These are phyloP conservation scores for Colletotrichum tanaceti DNA, from an alignment of 2,329 filamentous ascomycete genomes.

Conservation along the genomic window DNA sequence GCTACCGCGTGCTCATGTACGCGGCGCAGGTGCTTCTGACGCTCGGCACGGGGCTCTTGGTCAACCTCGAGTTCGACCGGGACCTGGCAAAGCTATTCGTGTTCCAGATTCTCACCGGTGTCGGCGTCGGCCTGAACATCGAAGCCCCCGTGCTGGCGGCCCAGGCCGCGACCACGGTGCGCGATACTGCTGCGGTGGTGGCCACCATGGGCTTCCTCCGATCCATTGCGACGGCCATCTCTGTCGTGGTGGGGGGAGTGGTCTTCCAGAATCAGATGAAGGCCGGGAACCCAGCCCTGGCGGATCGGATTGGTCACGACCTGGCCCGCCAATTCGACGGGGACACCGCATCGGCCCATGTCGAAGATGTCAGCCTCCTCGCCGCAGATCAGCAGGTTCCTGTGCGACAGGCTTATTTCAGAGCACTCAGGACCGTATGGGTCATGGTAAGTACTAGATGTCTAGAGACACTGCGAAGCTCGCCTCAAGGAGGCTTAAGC, in stretches of 20 bases:
- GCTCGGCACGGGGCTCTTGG: conserved; percentile 73
- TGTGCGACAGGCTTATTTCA: conserved; percentile 45
- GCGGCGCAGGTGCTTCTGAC: conserved; percentile 68
- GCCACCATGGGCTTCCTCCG: conserved; percentile 75
- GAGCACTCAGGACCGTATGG: conserved; percentile 46
- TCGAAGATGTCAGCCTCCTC: not conserved
- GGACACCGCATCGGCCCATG: conserved; percentile 55
- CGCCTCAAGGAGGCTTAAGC: not conserved
- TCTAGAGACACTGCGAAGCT: not conserved
- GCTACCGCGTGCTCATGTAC: conserved; percentile 71
- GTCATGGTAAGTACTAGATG: conserved; percentile 44
- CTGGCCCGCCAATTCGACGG: conserved; percentile 66
- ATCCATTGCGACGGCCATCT: conserved; percentile 74
- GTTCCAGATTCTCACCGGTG: conserved; percentile 71
- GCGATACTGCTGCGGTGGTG: conserved; percentile 76
- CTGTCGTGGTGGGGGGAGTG: conserved; percentile 78
- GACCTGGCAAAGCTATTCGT: conserved; percentile 68
- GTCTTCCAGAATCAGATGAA: conserved; percentile 82
- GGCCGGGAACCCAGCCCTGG: conserved; percentile 61
- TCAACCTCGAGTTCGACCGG: conserved; percentile 69
- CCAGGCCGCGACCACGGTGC: conserved; percentile 69
- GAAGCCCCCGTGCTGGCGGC: conserved; percentile 76
- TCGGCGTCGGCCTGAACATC: conserved; percentile 76
- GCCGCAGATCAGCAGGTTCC: conserved; percentile 38
- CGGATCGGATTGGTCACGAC: conserved; percentile 60